Evolutionary conservation across 2,329 filamentous ascomycete genomes (phyloP), one percentile per base, ranked within the genome.

Genomic region (Alternaria postmessia): DNA sequence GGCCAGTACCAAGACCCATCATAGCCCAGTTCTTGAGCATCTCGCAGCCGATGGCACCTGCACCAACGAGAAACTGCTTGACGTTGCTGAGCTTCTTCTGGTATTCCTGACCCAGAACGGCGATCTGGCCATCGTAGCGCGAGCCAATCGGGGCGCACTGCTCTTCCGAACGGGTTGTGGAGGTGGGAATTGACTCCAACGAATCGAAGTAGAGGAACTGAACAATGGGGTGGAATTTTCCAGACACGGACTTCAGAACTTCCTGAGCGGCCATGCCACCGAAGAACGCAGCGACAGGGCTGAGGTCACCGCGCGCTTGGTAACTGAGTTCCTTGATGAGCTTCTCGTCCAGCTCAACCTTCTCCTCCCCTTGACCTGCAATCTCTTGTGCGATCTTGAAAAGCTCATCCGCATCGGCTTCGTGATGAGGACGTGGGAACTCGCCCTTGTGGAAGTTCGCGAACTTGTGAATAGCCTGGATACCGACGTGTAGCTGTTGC

Each of bases 11-110:
- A 30, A 99, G 84, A 68, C 95, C 95, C 78, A 98, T 96, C 94
- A 99, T 96, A 36, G 96, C 94, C 94, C 95, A 99, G 80, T 98
- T 98, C 87, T 99, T 99, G 69, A 99, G 83, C 91, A 98, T 99
- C 77, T 99, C 95, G 75, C 95, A 99, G 46, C 95, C 95, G 78
- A 99, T 99, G 65, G 96, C 95, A 72, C 95, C 95, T 47, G 95
- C 93, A 69, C 95, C 95, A 59, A 99, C 95, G 56, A 99, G 85
- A 83, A 99, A 99, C 72, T 98, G 89, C 74, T 90, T 95, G 63
- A 95, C 81, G 72, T 97, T 96, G 62, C 90, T 87, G 68, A 99
- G 87, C 84, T 97, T 97, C 52, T 97, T 91, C 80, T 99, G 95
- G 80, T 90, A 99, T 65, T 97, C 92, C 72, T 87, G 90, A 63